A percentile compares a stretch with the other conserved stretches of the same genome.
Conservation (phyloP, 768 basidiomycete species). For the Rhizopogon roseolus region DNA sequence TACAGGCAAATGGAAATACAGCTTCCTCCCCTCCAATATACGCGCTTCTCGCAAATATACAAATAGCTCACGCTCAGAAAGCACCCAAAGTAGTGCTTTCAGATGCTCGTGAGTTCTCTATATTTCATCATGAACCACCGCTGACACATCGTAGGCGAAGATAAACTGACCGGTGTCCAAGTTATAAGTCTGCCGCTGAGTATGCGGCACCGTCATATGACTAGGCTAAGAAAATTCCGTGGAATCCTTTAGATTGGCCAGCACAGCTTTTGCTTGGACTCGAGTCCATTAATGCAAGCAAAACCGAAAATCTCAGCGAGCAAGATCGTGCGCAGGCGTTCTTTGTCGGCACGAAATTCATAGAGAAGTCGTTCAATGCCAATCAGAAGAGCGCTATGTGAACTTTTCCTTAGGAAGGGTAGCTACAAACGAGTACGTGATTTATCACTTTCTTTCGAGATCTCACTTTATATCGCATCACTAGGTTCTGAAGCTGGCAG, state of each 20-base stretch:
- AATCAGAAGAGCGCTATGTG: slow-evolving; percentile 67
- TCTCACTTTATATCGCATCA: not conserved
- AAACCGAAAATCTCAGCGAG: slow-evolving; percentile 59
- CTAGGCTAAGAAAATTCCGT: slow-evolving; percentile 1
- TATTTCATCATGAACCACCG: slow-evolving; percentile 7
- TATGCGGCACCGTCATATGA: not conserved
- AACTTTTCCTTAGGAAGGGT: slow-evolving; percentile 71
- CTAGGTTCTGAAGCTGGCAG: slow-evolving; percentile 90
- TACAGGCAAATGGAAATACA: slow-evolving; percentile 43
- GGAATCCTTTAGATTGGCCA: slow-evolving; percentile 80
- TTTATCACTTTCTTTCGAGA: not conserved
- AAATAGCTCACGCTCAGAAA: slow-evolving; percentile 70
- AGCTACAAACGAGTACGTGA: slow-evolving; percentile 51
- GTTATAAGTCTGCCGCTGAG: slow-evolving; percentile 50
- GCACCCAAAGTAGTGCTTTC: slow-evolving; percentile 78
- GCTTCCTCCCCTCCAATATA: slow-evolving; percentile 67
- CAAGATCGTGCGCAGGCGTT: slow-evolving; percentile 59
- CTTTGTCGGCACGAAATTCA: slow-evolving; percentile 59
- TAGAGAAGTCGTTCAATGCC: slow-evolving; percentile 77
- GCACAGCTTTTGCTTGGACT: slow-evolving; percentile 81
- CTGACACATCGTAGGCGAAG: slow-evolving; percentile 47
- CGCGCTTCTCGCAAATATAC: slow-evolving; percentile 80
- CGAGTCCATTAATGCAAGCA: slow-evolving; percentile 82
- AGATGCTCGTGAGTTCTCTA: slow-evolving; percentile 60
- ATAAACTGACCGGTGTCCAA: slow-evolving; percentile 55